A percentile compares a stretch with the other conserved stretches of the same genome.
Conservation (phyloP, 176 grass and related monocot genomes). For the Raddia guianensis region DNA sequence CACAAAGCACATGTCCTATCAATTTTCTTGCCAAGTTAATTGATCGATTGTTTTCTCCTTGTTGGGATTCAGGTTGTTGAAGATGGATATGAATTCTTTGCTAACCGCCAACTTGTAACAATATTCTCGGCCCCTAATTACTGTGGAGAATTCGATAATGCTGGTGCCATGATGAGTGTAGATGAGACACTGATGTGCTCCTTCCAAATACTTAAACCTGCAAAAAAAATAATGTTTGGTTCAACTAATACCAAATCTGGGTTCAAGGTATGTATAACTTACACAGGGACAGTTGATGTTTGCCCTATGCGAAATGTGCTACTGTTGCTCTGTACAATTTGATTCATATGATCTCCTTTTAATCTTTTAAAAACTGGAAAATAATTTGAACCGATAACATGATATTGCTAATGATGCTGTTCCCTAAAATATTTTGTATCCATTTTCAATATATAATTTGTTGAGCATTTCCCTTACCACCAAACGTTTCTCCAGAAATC, state of each 20-base stretch:
- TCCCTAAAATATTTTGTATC: background rate
- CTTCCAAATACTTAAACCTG: slow-evolving; percentile 74
- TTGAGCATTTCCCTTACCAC: slow-evolving; percentile 14
- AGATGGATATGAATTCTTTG: slow-evolving; percentile 85
- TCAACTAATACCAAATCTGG: slow-evolving; percentile 56
- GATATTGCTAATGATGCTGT: background rate
- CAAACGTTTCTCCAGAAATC: background rate
- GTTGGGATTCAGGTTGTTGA: slow-evolving; percentile 62
- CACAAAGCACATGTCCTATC: background rate
- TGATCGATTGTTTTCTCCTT: slow-evolving; percentile 6
- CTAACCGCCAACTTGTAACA: slow-evolving; percentile 64
- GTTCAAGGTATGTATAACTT: slow-evolving; percentile 53
- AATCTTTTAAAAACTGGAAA: slow-evolving; percentile 15
- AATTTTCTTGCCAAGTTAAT: slow-evolving; percentile 12
- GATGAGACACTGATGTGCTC: slow-evolving; percentile 78
- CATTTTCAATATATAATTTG: slow-evolving; percentile 6
- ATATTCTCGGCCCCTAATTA: slow-evolving; percentile 83
- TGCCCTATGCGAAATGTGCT: slow-evolving; percentile 21
- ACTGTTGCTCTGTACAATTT: background rate
- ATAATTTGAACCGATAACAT: background rate
- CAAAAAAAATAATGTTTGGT: slow-evolving; percentile 45
- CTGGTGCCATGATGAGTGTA: slow-evolving; percentile 83
- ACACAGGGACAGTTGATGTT: background rate
- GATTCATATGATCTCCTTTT: background rate
- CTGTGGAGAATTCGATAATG: slow-evolving; percentile 81